Evolutionary conservation across 2,329 filamentous ascomycete genomes (phyloP).

Genomic region (Plectosphaerella plurivora): DNA sequence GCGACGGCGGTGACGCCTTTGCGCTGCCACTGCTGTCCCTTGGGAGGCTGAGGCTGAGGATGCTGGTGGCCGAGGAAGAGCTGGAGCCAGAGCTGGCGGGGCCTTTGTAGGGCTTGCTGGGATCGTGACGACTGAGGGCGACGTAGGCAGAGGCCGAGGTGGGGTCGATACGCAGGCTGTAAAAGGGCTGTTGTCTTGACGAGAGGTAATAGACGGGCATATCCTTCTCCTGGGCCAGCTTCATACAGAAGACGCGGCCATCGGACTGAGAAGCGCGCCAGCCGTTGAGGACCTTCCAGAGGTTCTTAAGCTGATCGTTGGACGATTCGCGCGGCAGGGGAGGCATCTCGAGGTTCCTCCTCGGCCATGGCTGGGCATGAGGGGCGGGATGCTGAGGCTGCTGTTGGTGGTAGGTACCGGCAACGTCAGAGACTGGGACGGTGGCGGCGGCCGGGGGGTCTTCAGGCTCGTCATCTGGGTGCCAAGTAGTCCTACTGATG

Average conservation of each 20-base stretch:
- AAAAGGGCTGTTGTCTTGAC: slow-evolving; percentile 59
- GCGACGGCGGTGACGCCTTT: slow-evolving; percentile 4
- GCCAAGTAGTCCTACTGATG: slow-evolving; percentile 63
- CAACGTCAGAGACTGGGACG: slow-evolving; percentile 9
- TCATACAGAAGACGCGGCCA: slow-evolving; percentile 55
- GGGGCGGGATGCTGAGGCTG: slow-evolving; percentile 13
- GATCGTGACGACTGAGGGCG: slow-evolving; percentile 55
- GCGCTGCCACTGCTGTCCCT: slow-evolving; percentile 20
- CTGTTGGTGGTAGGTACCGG: slow-evolving; percentile 11
- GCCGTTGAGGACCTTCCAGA: slow-evolving; percentile 68
- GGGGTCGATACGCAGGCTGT: slow-evolving; percentile 60
- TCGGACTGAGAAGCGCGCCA: slow-evolving; percentile 60
- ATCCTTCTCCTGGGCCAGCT: slow-evolving; percentile 50
- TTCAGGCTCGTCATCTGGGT: slow-evolving; percentile 27
- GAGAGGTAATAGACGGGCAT: slow-evolving; percentile 64
- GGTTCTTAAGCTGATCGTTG: slow-evolving; percentile 56
- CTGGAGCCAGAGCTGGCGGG: slow-evolving; percentile 24
- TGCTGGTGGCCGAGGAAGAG: slow-evolving; percentile 24
- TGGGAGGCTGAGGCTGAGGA: slow-evolving; percentile 15
- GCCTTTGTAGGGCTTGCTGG: slow-evolving; percentile 50
- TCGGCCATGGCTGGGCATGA: slow-evolving; percentile 19
- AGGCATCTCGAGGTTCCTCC: slow-evolving; percentile 30
- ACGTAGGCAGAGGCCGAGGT: slow-evolving; percentile 60
- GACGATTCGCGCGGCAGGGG: slow-evolving; percentile 46
- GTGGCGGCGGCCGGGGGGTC: slow-evolving; percentile 11